Base-by-base conservation (phyloP, 2,329 filamentous ascomycete species). In the Diaporthe sp. region DNA sequence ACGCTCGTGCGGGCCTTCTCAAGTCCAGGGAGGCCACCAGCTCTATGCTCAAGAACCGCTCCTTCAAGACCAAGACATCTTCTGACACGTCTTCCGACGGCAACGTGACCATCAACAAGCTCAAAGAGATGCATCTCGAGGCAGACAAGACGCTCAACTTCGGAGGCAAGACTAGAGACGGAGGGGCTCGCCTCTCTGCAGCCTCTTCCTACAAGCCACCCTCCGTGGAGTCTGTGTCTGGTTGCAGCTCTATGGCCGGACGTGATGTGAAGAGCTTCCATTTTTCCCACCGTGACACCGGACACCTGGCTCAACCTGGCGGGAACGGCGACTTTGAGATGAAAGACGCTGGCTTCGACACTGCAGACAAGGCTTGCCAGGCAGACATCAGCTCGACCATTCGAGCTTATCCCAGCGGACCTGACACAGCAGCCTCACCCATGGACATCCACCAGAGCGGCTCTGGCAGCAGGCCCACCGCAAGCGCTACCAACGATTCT, bases 371-470 rank as follows among this genome's bases (percentile, higher is more conserved):
- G 42, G 13, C 58, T 44, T 49, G 46, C 51, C 28, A 65, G 58
- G 55, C 6, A 34, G 34, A 46, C n/a, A 70, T 58, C 25, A 55
- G 42, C 59, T 61, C 75, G 5, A 42, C 55, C 4, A 17, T 69
- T 13, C 53, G 46, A n/a, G 28, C 46, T 8, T 28, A 4, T n/a
- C 44, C 42, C 25, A 44, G 46, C 6, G 37, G 37, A 39, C 49
- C n/a, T 25, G 25, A 39, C 6, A 31, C 51, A 4, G 17, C 72
- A 46, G 42, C 28, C 61, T 58, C 75, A 12, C 46, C 61, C 13
- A 71, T 73, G 69, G 55, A 53, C 57, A 65, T 75, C 31, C 75
- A 73, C 46, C 75, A 65, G 62, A 39, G n/a, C 70, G 67, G 72
- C n/a, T 42, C 59, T 22, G 69, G 44, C 55, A 55, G 65, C 34